Base-by-base conservation (phyloP, 805 yeast species). In the Yarrowia sp. region DNA sequence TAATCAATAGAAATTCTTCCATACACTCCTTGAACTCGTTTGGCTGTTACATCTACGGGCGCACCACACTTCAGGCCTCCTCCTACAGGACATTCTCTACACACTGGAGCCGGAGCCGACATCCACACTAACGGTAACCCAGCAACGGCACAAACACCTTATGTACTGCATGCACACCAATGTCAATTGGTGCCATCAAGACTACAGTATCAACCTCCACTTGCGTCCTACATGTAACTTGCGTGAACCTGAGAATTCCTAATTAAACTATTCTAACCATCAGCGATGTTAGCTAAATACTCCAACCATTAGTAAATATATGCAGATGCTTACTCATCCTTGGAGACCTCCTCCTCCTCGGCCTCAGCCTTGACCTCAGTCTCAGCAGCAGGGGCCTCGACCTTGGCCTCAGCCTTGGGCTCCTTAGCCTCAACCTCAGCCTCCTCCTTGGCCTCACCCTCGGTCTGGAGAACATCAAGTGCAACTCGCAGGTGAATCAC, bases 401-500 rank as follows among this genome's bases (percentile, higher is more conserved):
- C 33, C 41, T 51, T 51, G 8, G 43, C 39, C 38, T 50, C 66
- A 38, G 67, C 43, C 41, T 15, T 36, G 8, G 64, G 53, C 8
- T 28, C 64, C 42, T 38, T n/a, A 45, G 51, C 36, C 35, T 18
- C 14, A 9, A 13, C 31, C 31, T 35, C 18, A 48, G 64, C 11
- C 38, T 50, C 65, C 33, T 41, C 50, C 22, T 55, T 58, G 31
- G 41, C 33, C 18, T 45, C 57, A 22, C 35, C 65, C 36, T 61
- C 66, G 17, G 57, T 35, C 50, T 64, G 64, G 17, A 50, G 39
- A 32, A 50, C 53, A 18, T 53, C 65, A 68, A 89, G 82, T 18
- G 97, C 97, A 70, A 87, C 82, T 51, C 82, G 77, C 66, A 92
- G 77, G 58, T 79, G 80, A 74, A 89, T 83, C 60, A 55, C 61